Evolutionary conservation across 2,329 filamentous ascomycete genomes (phyloP), one percentile per base, ranked within the genome.

Genomic region (Botrytis hyacinthi): DNA sequence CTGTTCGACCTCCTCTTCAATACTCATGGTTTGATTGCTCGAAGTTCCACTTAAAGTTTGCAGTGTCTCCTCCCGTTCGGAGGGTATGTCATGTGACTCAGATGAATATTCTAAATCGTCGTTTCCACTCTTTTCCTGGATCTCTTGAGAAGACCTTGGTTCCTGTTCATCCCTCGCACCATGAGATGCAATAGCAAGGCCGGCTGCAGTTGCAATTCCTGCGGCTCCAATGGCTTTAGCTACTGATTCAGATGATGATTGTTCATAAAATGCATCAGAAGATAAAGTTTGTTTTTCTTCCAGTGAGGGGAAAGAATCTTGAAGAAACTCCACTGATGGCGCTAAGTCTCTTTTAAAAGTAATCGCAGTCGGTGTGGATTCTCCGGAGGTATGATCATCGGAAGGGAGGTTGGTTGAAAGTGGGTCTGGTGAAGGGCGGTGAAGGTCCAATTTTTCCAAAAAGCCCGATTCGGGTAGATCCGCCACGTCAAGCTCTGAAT

Each of bases 341-440:
- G 65, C 65, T 74, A 73, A 16, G 84, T 81, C 29, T 85, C 86
- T 7, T 42, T 60, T 72, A 37, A 68, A 69, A 29, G 71, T 60
- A 37, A 51, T 44, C 42, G 90, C 90, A 75, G 89, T 92, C 1
- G 92, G 92, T 1, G 92, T 94, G 0, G 87, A 86, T 78, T 93
- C 88, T 76, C 90, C 84, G 9, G 91, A 93, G 62, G 86, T 90
- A 14, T 90, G 82, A 42, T 87, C 79, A 68, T 90, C 87, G 32
- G 62, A 72, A 44, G 62, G 46, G 71, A 12, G 75, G 54, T 40
- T 80, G 77, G 71, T 78, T 20, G 85, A 81, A 42, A 87, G 81
- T 46, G 75, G 74, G n/a, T 76, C 73, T 37, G 57, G 44, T 22
- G 66, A 73, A 46, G 42, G 73, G 60, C 62, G 62, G 57, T 74